A percentile compares a stretch with the other conserved stretches of the same genome.
phyloP scores from a whole-genome alignment of 2,329 filamentous ascomycete genomes.

The Magnaporthales sp. region DNA sequence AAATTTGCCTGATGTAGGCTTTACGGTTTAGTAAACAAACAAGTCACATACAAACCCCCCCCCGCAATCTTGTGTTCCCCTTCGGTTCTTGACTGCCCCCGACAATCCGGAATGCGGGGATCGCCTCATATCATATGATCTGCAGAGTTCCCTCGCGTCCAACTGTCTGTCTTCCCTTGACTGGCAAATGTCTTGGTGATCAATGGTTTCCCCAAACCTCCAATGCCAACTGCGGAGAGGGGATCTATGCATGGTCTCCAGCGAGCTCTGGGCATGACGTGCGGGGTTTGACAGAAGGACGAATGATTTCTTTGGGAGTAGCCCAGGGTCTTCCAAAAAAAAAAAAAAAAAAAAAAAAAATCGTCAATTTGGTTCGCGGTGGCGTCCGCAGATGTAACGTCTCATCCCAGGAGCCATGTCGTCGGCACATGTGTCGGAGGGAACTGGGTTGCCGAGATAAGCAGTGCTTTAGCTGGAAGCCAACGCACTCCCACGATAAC shows the following conservation, averaged over 20 bases:
- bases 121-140: not conserved
- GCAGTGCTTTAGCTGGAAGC: not conserved
- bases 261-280: not conserved
- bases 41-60: not conserved
- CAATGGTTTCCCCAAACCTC: not conserved
- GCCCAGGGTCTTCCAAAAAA: not conserved
- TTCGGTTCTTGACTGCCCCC: not conserved
- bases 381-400: not conserved
- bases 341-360: not conserved
- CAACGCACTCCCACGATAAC: not conserved
- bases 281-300: not conserved
- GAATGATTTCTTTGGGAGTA: not conserved
- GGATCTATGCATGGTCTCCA: not conserved
- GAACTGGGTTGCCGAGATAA: not conserved
- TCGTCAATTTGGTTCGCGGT: not conserved
- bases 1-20: not conserved
- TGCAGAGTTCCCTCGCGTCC: not conserved
- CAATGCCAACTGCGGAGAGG: not conserved
- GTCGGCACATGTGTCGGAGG: not conserved
- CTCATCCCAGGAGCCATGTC: not conserved
- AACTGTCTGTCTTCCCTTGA: no score
- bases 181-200: not conserved
- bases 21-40: not conserved
- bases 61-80: not conserved
- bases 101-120: not conserved